Base-by-base conservation (phyloP, 2,329 filamentous ascomycete genomes). In the Leptographium lundbergii region DNA sequence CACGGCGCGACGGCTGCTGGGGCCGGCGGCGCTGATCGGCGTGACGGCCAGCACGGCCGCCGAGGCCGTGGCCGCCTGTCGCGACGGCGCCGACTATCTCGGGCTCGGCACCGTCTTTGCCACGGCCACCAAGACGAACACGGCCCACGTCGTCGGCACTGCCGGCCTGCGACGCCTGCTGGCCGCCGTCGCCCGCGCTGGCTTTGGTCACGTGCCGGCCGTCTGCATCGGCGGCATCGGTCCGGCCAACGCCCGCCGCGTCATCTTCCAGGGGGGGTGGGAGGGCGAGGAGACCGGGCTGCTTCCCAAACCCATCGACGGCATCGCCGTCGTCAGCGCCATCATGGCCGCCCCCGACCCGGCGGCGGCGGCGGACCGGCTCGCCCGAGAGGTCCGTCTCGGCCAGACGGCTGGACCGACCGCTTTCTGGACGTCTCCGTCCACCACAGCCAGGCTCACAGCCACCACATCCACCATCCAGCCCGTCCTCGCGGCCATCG, bases 151-250 rank as follows among this genome's bases (percentile, higher is more conserved):
- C 66, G 86, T 92, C 63, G 89, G 89, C 19, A 81, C 88, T 2
- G 77, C 82, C 2, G 89, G 89, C 2, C 80, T 89, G 1, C 82
- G 84, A 61, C 71, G 77, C 4, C 87, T 92, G 59, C 77, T 95
- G 5, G 68, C 73, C 9, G 75, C 78, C 47, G 81, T 96, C 55
- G 75, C 74, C 27, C 69, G 74, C 1, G 74, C 70, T 9, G 74
- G 75, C 61, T 67, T 73, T 66, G 66, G 70, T 59, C 60, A 72
- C 63, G 72, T 84, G 3, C 81, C 79, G 45, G 81, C 88, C 6
- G 91, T 96, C 54, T 89, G 88, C 68, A 97, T 97, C 66, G 92
- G 92, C 60, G 91, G 91, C 59, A 83, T 97, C 72, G 92, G 94
- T 70, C 77, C 81, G 22, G 77, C 78, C 61, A 97, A 95, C 69